phyloP scores from a whole-genome alignment of 768 basidiomycete genomes.

The Daedaleopsis nitida region DNA sequence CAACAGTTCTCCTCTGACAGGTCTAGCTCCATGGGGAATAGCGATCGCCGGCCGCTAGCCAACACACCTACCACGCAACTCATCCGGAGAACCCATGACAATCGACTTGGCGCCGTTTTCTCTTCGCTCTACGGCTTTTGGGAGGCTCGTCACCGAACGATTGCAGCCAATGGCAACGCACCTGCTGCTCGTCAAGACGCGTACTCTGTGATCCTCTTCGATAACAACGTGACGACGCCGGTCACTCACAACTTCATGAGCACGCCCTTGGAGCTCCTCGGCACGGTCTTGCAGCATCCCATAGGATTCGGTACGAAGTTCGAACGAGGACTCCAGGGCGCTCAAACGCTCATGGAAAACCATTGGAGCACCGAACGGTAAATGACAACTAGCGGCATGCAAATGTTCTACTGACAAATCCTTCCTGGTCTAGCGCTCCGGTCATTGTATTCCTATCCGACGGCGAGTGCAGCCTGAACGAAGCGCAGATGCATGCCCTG shows the following conservation, averaged over 20 bases:
- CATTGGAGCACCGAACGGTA: conserved; percentile 57
- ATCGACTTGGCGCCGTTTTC: conserved; percentile 63
- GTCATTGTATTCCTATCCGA: conserved; percentile 61
- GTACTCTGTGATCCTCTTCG: conserved; percentile 57
- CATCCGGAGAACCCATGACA: conserved; percentile 41
- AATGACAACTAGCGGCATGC: background rate
- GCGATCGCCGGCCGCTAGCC: conserved; percentile 46
- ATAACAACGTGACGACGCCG: conserved; percentile 23
- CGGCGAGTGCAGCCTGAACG: conserved; percentile 45
- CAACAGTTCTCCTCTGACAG: conserved; percentile 27
- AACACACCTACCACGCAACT: conserved; percentile 42
- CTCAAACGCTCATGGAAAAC: conserved; percentile 42
- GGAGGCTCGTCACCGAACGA: conserved; percentile 47
- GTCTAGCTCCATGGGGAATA: conserved; percentile 49
- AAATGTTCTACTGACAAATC: background rate
- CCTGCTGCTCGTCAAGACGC: conserved; percentile 46
- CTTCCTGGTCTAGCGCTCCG: conserved; percentile 19
- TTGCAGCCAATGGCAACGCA: conserved; percentile 23
- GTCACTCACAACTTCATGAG: conserved; percentile 50
- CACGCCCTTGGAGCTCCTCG: conserved; percentile 47
- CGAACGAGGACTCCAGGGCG: conserved; percentile 37
- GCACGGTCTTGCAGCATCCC: conserved; percentile 34
- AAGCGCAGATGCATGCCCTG: conserved; percentile 41
- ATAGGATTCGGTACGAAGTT: conserved; percentile 47
- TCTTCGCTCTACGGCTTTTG: conserved; percentile 59